Evolutionary conservation across 2,329 filamentous ascomycete species (phyloP).

Genomic region (Phyllosticta capitalensis): DNA sequence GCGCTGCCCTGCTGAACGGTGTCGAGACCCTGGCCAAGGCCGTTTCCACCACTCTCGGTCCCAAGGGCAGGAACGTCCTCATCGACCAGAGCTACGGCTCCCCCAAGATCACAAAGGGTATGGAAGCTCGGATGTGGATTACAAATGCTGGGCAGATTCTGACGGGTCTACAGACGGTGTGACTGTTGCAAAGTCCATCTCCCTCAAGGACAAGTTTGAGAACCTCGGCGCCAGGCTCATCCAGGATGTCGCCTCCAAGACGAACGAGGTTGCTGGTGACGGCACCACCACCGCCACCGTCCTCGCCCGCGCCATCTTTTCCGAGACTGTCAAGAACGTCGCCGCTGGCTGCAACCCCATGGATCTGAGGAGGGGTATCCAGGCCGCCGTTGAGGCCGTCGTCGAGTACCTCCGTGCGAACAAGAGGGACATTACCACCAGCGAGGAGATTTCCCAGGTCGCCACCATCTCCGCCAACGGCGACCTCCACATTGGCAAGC

Average conservation of each 20-base stretch:
- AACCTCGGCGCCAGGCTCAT: conserved; percentile 95
- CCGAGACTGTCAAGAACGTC: conserved; percentile 99
- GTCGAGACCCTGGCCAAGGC: conserved; percentile 95
- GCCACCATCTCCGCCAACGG: conserved; percentile 98
- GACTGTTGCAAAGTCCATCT: conserved; percentile 63
- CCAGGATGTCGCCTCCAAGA: conserved; percentile 98
- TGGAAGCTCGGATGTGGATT: conserved; percentile 16
- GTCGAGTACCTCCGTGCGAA: conserved; percentile 90
- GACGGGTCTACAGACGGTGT: conserved; percentile 36
- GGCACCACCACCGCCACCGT: conserved; percentile 97
- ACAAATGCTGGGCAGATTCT: conserved; percentile 15
- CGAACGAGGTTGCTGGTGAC: conserved; percentile 97
- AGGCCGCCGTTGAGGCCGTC: conserved; percentile 89
- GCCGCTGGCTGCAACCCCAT: conserved; percentile 99
- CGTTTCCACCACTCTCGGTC: conserved; percentile 89
- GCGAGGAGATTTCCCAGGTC: conserved; percentile 93
- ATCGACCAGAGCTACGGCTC: conserved; percentile 98
- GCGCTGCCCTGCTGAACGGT: conserved; percentile 80
- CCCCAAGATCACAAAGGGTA: conserved; percentile 99
- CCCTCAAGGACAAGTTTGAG: conserved; percentile 97
- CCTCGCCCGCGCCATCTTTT: conserved; percentile 95
- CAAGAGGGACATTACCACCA: conserved; percentile 97
- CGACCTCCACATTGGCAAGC: conserved; percentile 85
- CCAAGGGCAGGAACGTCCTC: conserved; percentile 96
- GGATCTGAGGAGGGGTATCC: conserved; percentile 94